phyloP scores from a whole-genome alignment of 306 rosid species.

The Gastrolobium villosum region DNA sequence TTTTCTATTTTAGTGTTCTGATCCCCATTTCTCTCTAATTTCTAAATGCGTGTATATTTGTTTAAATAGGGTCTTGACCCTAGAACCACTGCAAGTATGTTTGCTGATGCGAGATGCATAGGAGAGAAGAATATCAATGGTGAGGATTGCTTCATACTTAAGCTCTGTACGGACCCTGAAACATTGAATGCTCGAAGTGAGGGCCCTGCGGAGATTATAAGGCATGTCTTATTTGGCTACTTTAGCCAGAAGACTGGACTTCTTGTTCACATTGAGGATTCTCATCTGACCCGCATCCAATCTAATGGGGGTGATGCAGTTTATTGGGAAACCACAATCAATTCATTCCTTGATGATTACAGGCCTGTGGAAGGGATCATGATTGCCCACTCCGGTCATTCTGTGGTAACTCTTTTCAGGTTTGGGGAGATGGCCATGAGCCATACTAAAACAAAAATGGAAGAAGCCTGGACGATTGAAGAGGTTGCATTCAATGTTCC shows the following conservation, averaged over 20 bases:
- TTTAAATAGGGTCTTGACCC: constrained; percentile 93
- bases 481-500: constrained; percentile 97
- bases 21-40: not conserved
- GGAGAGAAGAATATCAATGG: constrained; percentile 95
- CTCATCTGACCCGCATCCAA: constrained; percentile 95
- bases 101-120: constrained; percentile 86
- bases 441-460: constrained; percentile 96
- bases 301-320: constrained; percentile 90
- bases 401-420: constrained; percentile 93
- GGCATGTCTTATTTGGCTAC: constrained; percentile 96
- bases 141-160: constrained; percentile 97
- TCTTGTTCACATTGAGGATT: constrained; percentile 96
- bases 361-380: constrained; percentile 97
- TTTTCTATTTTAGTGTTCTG: not conserved
- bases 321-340: constrained; percentile 98
- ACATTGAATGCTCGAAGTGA: constrained; percentile 95
- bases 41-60: constrained; percentile 16
- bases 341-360: constrained; percentile 93
- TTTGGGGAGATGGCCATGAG: constrained; percentile 99
- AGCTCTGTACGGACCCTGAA: constrained; percentile 89
- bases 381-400: constrained; percentile 97
- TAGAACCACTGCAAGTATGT: constrained; percentile 92
- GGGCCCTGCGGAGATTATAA: constrained; percentile 96
- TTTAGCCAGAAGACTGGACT: constrained; percentile 98
- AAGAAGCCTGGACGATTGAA: constrained; percentile 98